Conservation (phyloP, 257 asterid species). For the Knoxia roxburghii region DNA sequence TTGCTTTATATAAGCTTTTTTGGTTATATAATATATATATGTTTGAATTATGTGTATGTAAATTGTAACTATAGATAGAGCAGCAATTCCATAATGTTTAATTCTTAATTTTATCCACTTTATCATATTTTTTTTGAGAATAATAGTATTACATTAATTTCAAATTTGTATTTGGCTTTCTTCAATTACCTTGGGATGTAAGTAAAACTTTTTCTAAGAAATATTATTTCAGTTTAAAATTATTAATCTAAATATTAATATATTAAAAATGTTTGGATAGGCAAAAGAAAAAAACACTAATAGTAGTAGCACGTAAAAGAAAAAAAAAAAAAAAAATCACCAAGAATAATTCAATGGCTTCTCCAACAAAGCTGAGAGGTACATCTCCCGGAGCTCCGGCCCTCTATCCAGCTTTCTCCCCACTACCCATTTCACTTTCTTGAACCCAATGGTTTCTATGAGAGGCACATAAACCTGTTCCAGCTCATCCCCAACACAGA, state of each 20-base stretch:
- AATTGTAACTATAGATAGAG: too few species aligned
- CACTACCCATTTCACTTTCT: constrained; percentile 47
- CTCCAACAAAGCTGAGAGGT: constrained; percentile 60
- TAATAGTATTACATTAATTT: not conserved
- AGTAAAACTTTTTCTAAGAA: not conserved
- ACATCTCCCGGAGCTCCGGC: constrained; percentile 54
- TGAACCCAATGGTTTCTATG: constrained; percentile 56
- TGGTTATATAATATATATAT: too few species aligned
- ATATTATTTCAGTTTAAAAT: too few species aligned
- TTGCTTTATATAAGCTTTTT: too few species aligned
- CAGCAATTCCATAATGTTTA: too few species aligned
- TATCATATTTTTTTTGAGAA: too few species aligned
- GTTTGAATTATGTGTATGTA: too few species aligned
- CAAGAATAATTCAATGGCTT: constrained; percentile 59
- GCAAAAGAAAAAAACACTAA: too few species aligned
- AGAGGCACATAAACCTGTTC: constrained; percentile 51
- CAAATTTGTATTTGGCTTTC: not conserved
- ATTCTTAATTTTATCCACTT: too few species aligned
- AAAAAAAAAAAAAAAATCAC: constrained; percentile 17
- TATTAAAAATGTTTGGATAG: too few species aligned
- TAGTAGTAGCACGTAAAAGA: too few species aligned
- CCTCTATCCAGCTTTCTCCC: constrained; percentile 59
- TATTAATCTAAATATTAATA: too few species aligned
- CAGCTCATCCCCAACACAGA: constrained; percentile 50
- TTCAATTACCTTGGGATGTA: not conserved